These are phyloP conservation scores for Cladosporium halotolerans DNA, from an alignment of 2,329 filamentous ascomycete species.

Conservation along the genomic window DNA sequence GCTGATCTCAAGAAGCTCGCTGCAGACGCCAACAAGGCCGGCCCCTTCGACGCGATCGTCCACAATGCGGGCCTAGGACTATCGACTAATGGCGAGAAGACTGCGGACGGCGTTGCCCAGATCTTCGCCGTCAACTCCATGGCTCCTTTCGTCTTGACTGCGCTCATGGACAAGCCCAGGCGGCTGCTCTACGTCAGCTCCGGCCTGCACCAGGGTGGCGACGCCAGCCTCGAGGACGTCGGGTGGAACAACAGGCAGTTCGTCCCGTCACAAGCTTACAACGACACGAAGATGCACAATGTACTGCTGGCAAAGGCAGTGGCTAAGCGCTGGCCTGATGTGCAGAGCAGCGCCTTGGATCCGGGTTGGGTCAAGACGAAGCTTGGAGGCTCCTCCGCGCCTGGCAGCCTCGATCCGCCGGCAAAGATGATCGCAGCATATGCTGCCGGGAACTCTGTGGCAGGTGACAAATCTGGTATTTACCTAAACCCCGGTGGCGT, in stretches of 20 bases:
- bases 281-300: conserved; percentile 52
- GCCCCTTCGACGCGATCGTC: conserved; percentile 50
- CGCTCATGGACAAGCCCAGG: conserved; percentile 44
- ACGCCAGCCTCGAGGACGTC: conserved; percentile 37
- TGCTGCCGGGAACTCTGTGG: conserved; percentile 35
- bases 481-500: conserved; percentile 26
- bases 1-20: conserved; percentile 48
- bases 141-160: conserved; percentile 52
- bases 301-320: conserved; percentile 52
- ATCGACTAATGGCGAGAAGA: conserved; percentile 38
- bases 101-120: conserved; percentile 42
- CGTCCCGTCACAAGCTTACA: conserved; percentile 40
- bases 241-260: conserved; percentile 34
- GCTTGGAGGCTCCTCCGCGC: conserved; percentile 39
- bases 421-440: conserved; percentile 46
- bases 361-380: conserved; percentile 42
- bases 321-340: conserved; percentile 39
- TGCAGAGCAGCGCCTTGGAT: conserved; percentile 43
- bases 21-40: conserved; percentile 43
- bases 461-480: conserved; percentile 38
- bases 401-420: conserved; percentile 43
- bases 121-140: conserved; percentile 53
- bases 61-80: conserved; percentile 52
- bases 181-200: conserved; percentile 49
- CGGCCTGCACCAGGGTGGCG: conserved; percentile 45